Evolutionary conservation across 305 asterid genomes (phyloP).

Genomic region (Withania somnifera): DNA sequence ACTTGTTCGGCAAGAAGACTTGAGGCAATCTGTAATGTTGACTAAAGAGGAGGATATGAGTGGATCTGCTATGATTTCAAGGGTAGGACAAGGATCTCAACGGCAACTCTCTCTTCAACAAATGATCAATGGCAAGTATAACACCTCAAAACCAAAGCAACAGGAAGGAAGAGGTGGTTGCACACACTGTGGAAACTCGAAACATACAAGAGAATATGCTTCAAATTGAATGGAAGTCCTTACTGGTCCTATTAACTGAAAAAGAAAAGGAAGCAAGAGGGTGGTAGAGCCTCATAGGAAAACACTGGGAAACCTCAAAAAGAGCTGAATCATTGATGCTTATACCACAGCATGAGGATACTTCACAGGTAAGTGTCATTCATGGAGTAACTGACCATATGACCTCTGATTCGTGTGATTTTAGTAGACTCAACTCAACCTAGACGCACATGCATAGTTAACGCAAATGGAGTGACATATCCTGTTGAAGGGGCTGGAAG

Average conservation of each 20-base stretch:
- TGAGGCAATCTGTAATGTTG: too few relatives aligned
- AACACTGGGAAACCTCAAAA: neutral
- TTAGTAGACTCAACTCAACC: neutral
- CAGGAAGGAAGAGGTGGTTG: neutral
- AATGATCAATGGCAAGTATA: too few relatives aligned
- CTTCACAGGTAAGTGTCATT: neutral
- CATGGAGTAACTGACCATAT: neutral
- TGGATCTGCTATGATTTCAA: neutral
- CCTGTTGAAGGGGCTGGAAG: neutral
- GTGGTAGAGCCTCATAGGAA: neutral
- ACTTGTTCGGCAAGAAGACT: too few relatives aligned
- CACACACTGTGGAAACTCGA: neutral
- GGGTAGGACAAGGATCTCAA: neutral
- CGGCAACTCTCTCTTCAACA: neutral
- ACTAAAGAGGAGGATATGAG: neutral
- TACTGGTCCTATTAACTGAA: constrained; percentile 9
- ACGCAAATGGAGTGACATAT: neutral
- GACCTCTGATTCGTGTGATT: neutral
- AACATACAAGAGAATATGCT: neutral
- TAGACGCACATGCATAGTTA: neutral
- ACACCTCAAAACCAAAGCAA: neutral
- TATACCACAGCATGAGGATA: too few relatives aligned
- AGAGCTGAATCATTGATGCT: too few relatives aligned
- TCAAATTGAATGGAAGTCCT: neutral
- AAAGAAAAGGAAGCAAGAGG: neutral